Percentiles rank a stretch among this genome's conserved stretches.
Conservation (phyloP, 2,329 filamentous ascomycete species). For the Davidsoniella australis region DNA sequence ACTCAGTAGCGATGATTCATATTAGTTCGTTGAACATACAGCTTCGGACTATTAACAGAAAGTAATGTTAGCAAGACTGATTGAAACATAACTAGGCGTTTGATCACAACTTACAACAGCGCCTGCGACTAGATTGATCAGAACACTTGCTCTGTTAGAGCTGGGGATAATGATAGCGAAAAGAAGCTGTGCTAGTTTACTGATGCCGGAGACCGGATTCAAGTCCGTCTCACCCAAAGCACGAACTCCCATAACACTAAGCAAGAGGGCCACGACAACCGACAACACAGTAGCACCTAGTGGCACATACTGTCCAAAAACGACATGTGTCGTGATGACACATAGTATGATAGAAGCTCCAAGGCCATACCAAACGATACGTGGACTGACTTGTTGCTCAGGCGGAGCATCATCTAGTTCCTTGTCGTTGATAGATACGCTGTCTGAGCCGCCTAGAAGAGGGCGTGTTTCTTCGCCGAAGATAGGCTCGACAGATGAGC, state of each 20-base stretch:
- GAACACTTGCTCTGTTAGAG: constrained; percentile 65
- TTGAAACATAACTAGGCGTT: not conserved
- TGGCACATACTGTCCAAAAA: constrained; percentile 71
- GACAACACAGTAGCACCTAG: constrained; percentile 59
- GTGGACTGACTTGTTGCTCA: constrained; percentile 61
- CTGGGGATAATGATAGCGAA: constrained; percentile 81
- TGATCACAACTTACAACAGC: constrained; percentile 39
- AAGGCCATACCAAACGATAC: constrained; percentile 58
- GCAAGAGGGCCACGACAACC: constrained; percentile 66
- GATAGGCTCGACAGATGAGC: not conserved
- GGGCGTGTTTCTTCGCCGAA: constrained; percentile 4
- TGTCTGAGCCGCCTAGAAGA: constrained; percentile 14
- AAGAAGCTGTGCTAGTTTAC: constrained; percentile 87
- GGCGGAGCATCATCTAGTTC: constrained; percentile 60
- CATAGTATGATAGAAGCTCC: constrained; percentile 63
- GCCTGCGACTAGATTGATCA: constrained; percentile 88
- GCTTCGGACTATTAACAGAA: constrained; percentile 22
- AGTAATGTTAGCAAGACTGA: not conserved
- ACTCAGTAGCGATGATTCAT: not conserved
- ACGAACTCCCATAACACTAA: constrained; percentile 57
- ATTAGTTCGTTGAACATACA: constrained; percentile 16
- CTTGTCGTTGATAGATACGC: constrained; percentile 18
- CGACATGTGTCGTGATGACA: constrained; percentile 60
- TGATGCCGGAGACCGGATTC: constrained; percentile 91
- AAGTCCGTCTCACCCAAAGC: constrained; percentile 72